Percentiles rank a stretch among this genome's conserved stretches.
These are phyloP conservation scores for Chaetomiaceae sp. DNA, from an alignment of 2,329 filamentous ascomycete genomes.

Conservation along the genomic window DNA sequence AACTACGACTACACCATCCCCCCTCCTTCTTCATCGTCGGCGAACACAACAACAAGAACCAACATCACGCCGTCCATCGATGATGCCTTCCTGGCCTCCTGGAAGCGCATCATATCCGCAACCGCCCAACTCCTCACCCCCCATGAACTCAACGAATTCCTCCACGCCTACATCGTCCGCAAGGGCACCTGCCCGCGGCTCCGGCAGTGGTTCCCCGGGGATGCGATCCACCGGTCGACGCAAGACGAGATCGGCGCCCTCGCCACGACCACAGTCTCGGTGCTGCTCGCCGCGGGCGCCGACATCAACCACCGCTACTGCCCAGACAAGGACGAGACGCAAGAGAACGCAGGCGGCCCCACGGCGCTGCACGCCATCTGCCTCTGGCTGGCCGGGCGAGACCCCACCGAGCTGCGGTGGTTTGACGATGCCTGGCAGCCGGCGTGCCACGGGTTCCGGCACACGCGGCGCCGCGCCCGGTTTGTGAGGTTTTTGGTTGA, in stretches of 20 bases:
- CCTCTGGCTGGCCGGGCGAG: background rate
- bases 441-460: background rate
- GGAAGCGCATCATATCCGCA: background rate
- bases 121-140: background rate
- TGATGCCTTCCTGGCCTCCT: too few relatives aligned
- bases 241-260: background rate
- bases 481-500: constrained; percentile 1
- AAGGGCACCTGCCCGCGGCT: background rate
- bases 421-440: background rate
- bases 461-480: background rate
- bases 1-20: background rate
- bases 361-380: background rate
- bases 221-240: background rate
- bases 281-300: background rate
- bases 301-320: constrained; percentile 1
- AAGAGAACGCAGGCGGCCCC: background rate
- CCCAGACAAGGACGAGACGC: background rate
- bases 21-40: too few relatives aligned
- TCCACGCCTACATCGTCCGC: background rate
- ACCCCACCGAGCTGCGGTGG: background rate
- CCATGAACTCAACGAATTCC: background rate
- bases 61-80: too few relatives aligned
- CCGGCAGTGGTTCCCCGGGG: background rate
- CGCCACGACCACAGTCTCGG: background rate
- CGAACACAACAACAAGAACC: too few relatives aligned